Percentiles rank a stretch among this genome's conserved stretches.
phyloP scores from a whole-genome alignment of 495 filamentous ascomycete species.

The Pyrenula massariospora region DNA sequence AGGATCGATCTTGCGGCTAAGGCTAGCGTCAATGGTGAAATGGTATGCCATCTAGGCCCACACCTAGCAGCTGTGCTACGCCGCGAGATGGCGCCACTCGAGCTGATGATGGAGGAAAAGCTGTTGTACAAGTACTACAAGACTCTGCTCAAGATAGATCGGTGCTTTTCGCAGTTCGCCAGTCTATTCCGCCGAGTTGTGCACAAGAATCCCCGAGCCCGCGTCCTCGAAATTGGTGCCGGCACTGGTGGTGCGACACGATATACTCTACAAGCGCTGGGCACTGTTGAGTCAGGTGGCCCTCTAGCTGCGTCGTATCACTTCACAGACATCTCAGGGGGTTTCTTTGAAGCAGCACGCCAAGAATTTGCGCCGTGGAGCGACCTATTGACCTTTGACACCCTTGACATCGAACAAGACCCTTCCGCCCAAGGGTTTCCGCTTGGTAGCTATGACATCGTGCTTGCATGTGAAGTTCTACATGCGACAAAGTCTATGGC shows the following conservation, averaged over 20 bases:
- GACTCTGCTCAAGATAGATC: background rate
- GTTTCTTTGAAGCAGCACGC: conserved; percentile 25
- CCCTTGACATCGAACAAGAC: conserved; percentile 32
- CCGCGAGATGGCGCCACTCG: conserved; percentile 14
- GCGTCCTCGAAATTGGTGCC: conserved; percentile 40
- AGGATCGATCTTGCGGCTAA: background rate
- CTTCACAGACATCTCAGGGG: conserved; percentile 34
- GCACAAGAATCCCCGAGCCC: conserved; percentile 26
- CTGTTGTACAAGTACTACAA: background rate
- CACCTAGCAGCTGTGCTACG: background rate
- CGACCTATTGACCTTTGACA: conserved; percentile 12
- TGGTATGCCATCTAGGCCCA: background rate
- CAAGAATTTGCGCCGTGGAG: conserved; percentile 15
- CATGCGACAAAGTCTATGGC: conserved; percentile 21
- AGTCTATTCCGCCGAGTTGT: background rate
- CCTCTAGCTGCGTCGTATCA: conserved; percentile 1
- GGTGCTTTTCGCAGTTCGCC: background rate
- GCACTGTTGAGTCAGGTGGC: background rate
- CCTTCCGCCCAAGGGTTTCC: conserved; percentile 32
- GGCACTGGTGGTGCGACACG: conserved; percentile 28
- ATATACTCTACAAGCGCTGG: conserved; percentile 10
- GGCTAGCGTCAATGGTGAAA: background rate
- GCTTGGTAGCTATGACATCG: conserved; percentile 31
- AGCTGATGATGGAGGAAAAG: conserved; percentile 18
- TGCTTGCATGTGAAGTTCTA: conserved; percentile 31